Percentiles rank a stretch among this genome's conserved stretches.
Evolutionary conservation across 2,329 filamentous ascomycete species (phyloP).

Genomic region (Metarhizium guizhouense): DNA sequence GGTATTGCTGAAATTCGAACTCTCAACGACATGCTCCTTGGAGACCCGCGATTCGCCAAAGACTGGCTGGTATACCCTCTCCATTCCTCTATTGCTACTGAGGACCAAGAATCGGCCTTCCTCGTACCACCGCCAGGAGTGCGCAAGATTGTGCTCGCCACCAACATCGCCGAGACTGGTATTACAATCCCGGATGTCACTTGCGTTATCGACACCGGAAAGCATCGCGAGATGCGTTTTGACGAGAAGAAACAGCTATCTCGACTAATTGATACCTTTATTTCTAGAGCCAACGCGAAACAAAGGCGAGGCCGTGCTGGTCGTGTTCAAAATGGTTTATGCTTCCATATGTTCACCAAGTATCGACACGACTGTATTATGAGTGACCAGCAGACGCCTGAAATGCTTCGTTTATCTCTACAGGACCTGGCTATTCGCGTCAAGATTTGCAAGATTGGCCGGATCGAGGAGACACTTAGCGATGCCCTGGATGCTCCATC

Average conservation of each 20-base stretch:
- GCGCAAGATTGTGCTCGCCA: slow-evolving; percentile 91
- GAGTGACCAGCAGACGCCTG: slow-evolving; percentile 88
- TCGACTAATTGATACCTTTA: slow-evolving; percentile 85
- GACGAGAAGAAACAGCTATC: slow-evolving; percentile 90
- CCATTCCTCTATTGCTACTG: slow-evolving; percentile 90
- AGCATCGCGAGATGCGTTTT: slow-evolving; percentile 95
- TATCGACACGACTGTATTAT: slow-evolving; percentile 78
- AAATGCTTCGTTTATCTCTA: slow-evolving; percentile 87
- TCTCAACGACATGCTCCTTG: slow-evolving; percentile 75
- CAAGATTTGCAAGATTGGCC: slow-evolving; percentile 93
- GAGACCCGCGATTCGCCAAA: slow-evolving; percentile 64
- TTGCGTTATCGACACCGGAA: slow-evolving; percentile 92
- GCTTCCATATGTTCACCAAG: slow-evolving; percentile 92
- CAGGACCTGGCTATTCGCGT: slow-evolving; percentile 94
- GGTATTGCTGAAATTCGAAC: slow-evolving; percentile 89
- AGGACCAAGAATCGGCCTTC: slow-evolving; percentile 94
- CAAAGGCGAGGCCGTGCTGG: slow-evolving; percentile 89
- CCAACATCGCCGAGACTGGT: slow-evolving; percentile 96
- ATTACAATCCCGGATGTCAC: slow-evolving; percentile 98
- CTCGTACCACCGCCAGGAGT: slow-evolving; percentile 70
- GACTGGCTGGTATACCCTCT: slow-evolving; percentile 83
- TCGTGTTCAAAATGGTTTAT: slow-evolving; percentile 88
- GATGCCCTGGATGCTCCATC: slow-evolving; percentile 86
- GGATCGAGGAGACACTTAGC: slow-evolving; percentile 81
- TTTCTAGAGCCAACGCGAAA: slow-evolving; percentile 90